Evolutionary conservation across 768 basidiomycete genomes (phyloP).

Genomic region (Pisolithus microcarpus): DNA sequence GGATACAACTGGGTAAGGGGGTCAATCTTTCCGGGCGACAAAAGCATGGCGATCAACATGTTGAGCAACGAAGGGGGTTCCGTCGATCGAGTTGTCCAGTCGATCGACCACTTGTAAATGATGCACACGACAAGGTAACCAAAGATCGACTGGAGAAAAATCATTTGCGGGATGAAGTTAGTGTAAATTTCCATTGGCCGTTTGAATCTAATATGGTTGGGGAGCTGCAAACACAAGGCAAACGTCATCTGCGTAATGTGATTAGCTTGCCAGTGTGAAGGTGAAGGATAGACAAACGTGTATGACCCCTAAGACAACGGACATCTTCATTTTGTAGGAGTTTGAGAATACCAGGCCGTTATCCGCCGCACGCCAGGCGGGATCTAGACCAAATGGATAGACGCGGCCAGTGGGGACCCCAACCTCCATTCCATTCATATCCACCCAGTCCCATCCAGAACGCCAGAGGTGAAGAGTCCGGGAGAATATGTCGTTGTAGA

Average conservation of each 20-base stretch:
- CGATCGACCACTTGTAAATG: constrained; percentile 93
- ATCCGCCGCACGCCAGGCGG: constrained; percentile 89
- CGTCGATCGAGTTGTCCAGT: constrained; percentile 70
- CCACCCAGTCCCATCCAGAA: constrained; percentile 81
- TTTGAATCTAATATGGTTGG: constrained; percentile 93
- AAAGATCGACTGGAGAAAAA: constrained; percentile 98
- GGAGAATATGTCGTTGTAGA: constrained; percentile 99
- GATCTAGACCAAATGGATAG: constrained; percentile 95
- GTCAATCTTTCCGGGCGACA: constrained; percentile 77
- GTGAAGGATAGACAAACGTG: constrained; percentile 56
- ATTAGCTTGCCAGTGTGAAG: constrained; percentile 7
- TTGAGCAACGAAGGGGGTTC: constrained; percentile 86
- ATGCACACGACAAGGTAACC: constrained; percentile 93
- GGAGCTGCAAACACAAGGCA: constrained; percentile 90
- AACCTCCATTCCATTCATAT: constrained; percentile 34
- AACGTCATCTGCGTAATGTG: constrained; percentile 81
- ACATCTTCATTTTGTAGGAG: constrained; percentile 99
- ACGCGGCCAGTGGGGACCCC: constrained; percentile 56
- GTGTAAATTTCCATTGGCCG: constrained; percentile 80
- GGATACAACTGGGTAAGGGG: constrained; percentile 66
- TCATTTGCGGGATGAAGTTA: constrained; percentile 95
- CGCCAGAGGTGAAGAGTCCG: constrained; percentile 81
- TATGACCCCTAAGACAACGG: constrained; percentile 89
- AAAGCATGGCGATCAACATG: constrained; percentile 96
- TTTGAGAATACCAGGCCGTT: constrained; percentile 92